Percentiles rank a stretch among this genome's conserved stretches.
These are phyloP conservation scores for Hirsutella thompsonii DNA, from an alignment of 2,329 filamentous ascomycete genomes.

Conservation along the genomic window DNA sequence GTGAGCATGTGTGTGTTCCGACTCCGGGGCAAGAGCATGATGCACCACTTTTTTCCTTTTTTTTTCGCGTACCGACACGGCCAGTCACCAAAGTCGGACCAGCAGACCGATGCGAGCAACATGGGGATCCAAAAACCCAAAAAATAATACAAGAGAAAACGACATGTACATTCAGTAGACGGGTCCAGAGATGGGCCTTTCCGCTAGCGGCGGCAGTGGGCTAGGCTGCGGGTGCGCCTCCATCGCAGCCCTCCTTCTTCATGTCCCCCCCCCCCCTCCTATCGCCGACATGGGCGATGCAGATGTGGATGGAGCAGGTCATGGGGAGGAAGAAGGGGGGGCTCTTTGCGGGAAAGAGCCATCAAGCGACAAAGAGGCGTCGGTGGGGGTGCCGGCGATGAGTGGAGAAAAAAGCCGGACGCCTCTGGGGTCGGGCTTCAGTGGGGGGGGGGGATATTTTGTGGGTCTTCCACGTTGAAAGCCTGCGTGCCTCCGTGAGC, in stretches of 20 bases:
- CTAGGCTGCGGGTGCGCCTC: conserved; percentile 4
- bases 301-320: neutral
- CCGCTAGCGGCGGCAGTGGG: conserved; percentile 6
- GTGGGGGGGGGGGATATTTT: neutral
- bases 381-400: neutral
- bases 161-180: too few species aligned
- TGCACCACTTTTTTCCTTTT: too few species aligned
- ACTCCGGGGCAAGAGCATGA: too few species aligned
- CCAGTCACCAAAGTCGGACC: too few species aligned
- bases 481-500: neutral
- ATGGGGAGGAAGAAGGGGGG: neutral
- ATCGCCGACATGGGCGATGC: conserved; percentile 5
- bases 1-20: too few species aligned
- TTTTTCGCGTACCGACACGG: too few species aligned
- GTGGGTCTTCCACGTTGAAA: neutral
- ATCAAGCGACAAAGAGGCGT: neutral
- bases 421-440: neutral
- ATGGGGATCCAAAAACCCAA: too few species aligned
- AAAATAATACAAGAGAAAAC: neutral
- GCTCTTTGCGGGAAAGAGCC: neutral
- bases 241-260: too few species aligned
- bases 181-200: conserved; percentile 1
- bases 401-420: neutral
- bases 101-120: too few species aligned
- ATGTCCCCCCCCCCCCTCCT: conserved; percentile 5